phyloP scores from a whole-genome alignment of 805 yeast genomes.

The Lipomyces spencermartinsiae region DNA sequence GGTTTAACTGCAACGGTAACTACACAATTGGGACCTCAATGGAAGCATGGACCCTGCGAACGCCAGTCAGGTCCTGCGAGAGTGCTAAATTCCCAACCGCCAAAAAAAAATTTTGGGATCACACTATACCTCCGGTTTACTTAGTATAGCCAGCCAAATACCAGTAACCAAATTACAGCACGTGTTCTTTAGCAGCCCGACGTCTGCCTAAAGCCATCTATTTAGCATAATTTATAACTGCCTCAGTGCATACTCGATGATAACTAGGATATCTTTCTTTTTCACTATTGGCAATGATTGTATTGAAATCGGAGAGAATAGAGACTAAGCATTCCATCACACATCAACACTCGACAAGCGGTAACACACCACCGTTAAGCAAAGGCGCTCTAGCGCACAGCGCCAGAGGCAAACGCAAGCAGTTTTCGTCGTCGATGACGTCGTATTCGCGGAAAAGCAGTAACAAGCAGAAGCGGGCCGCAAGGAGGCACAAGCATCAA shows the following conservation, averaged over 20 bases:
- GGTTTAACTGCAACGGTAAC: not conserved
- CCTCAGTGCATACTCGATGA: slow-evolving; percentile 22
- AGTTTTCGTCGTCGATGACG: slow-evolving; percentile 7
- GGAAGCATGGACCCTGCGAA: not conserved
- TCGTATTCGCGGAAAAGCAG: slow-evolving; percentile 7
- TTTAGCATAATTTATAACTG: not conserved
- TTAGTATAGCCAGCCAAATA: no score
- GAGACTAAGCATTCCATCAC: slow-evolving; percentile 3
- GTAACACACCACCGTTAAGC: not conserved
- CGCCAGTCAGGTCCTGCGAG: not conserved
- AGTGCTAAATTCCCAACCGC: slow-evolving; percentile 25
- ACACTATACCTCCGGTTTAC: not conserved
- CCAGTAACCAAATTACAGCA: not conserved
- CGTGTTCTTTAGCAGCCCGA: not conserved
- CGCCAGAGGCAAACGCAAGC: not conserved
- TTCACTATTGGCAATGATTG: slow-evolving; percentile 10
- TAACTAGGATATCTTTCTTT: slow-evolving; percentile 25
- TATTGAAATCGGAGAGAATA: not conserved
- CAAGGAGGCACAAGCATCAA: slow-evolving; percentile 14
- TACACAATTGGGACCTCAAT: not conserved
- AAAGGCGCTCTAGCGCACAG: slow-evolving; percentile 4
- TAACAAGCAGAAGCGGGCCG: slow-evolving; percentile 18
- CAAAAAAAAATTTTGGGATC: slow-evolving; percentile 25
- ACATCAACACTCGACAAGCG: not conserved
- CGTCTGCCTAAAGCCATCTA: not conserved